These are phyloP conservation scores for Ophiostoma piceae DNA, from an alignment of 2,329 filamentous ascomycete species.

Conservation along the genomic window DNA sequence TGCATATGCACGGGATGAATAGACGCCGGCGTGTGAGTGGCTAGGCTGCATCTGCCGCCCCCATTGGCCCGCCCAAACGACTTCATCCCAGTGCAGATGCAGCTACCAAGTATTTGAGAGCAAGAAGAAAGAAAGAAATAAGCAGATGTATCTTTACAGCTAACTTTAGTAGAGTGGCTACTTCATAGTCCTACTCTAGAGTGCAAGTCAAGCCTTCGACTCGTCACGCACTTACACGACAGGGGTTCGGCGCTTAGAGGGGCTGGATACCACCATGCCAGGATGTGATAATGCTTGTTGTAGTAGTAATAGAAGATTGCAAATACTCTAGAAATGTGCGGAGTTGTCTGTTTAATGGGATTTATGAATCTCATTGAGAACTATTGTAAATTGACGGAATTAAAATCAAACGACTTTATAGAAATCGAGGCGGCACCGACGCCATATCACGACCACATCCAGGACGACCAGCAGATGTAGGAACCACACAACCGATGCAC, in stretches of 20 bases:
- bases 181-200: too few relatives aligned
- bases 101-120: too few relatives aligned
- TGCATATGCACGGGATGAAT: conserved; percentile 15
- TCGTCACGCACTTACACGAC: conserved; percentile 8
- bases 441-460: neutral
- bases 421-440: neutral
- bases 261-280: neutral
- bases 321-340: neutral
- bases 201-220: neutral
- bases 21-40: conserved; percentile 26
- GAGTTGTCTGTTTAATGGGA: neutral
- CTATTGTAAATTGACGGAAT: neutral
- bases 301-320: neutral
- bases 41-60: conserved; percentile 14
- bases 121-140: too few relatives aligned
- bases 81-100: conserved; percentile 4
- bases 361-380: too few relatives aligned
- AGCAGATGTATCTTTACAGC: too few relatives aligned
- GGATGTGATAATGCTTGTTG: neutral
- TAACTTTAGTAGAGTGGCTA: too few relatives aligned
- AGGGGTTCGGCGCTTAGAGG: conserved; percentile 25
- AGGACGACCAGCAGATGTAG: neutral
- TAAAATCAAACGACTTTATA: neutral
- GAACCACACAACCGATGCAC: neutral
- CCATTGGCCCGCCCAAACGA: conserved; percentile 19